A percentile compares a stretch with the other conserved stretches of the same genome.
These are phyloP conservation scores for Voacanga thouarsii DNA, from an alignment of 257 asterid species.

Conservation along the genomic window DNA sequence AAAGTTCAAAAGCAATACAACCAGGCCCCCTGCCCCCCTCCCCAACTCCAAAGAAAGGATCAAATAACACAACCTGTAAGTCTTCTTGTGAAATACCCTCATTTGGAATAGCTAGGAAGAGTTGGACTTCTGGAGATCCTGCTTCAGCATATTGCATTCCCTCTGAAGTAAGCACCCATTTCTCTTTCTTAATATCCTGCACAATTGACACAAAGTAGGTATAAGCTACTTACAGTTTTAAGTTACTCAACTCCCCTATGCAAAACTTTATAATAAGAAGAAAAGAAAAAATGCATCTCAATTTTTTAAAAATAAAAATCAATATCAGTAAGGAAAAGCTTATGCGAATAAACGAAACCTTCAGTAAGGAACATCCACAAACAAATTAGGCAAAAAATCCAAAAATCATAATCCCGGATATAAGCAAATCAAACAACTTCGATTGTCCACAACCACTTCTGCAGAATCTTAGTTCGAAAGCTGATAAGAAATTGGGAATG, in stretches of 20 bases:
- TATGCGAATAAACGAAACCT: neutral
- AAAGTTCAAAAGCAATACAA: neutral
- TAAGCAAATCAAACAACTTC: neutral
- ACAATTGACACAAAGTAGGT: constrained; percentile 12
- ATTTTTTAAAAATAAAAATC: neutral
- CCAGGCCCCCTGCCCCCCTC: neutral
- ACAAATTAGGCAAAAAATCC: too few species aligned
- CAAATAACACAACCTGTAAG: constrained; percentile 54
- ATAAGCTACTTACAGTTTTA: neutral
- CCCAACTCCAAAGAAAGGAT: neutral
- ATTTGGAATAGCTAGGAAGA: constrained; percentile 67
- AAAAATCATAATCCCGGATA: neutral
- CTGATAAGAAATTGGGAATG: neutral
- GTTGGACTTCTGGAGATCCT: constrained; percentile 89
- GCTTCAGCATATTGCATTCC: constrained; percentile 60
- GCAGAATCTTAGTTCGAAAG: neutral
- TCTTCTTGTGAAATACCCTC: constrained; percentile 71
- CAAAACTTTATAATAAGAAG: neutral
- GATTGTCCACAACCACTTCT: neutral
- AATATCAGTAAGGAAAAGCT: neutral
- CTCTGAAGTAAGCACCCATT: constrained; percentile 81
- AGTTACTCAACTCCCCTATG: neutral
- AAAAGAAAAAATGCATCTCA: neutral
- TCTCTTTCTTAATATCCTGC: constrained; percentile 84
- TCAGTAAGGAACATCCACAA: neutral